Evolutionary conservation across 2,329 filamentous ascomycete species (phyloP).

Genomic region (Paracoccidioides lutzii): DNA sequence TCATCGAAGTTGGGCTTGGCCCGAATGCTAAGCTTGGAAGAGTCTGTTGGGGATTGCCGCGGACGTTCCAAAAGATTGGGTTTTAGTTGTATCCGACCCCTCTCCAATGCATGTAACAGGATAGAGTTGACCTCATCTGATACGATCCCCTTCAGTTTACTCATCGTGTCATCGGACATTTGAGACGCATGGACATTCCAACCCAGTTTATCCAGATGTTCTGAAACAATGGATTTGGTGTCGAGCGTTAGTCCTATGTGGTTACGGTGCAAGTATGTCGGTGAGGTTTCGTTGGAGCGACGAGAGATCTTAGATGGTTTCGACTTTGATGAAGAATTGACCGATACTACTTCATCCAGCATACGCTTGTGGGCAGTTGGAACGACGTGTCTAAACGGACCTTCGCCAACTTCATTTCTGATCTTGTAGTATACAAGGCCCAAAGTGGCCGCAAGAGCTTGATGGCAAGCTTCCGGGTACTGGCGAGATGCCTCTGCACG

Average conservation of each 20-base stretch:
- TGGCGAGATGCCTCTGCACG: slow-evolving; percentile 24
- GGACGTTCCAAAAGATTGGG: slow-evolving; percentile 21
- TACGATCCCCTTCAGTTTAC: slow-evolving; percentile 26
- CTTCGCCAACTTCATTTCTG: slow-evolving; percentile 28
- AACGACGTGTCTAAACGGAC: slow-evolving; percentile 17
- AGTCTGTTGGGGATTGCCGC: slow-evolving; percentile 23
- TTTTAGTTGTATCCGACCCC: slow-evolving; percentile 23
- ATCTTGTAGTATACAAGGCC: slow-evolving; percentile 32
- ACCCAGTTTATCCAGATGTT: slow-evolving; percentile 22
- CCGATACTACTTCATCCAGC: slow-evolving; percentile 23
- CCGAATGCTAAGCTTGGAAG: slow-evolving; percentile 15
- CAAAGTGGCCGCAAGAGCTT: slow-evolving; percentile 27
- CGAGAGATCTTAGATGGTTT: slow-evolving; percentile 26
- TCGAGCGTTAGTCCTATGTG: slow-evolving; percentile 21
- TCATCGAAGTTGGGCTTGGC: neutral
- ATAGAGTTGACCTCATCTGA: slow-evolving; percentile 24
- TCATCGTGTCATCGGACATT: slow-evolving; percentile 26
- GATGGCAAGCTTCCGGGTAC: slow-evolving; percentile 28
- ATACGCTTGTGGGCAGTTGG: slow-evolving; percentile 22
- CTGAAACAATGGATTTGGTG: slow-evolving; percentile 20
- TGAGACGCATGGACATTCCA: slow-evolving; percentile 25
- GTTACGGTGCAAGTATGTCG: slow-evolving; percentile 8
- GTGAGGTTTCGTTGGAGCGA: slow-evolving; percentile 18
- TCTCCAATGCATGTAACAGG: slow-evolving; percentile 24
- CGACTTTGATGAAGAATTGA: slow-evolving; percentile 20